Conservation (phyloP, 768 basidiomycete species). For the Panellus pusillus region DNA sequence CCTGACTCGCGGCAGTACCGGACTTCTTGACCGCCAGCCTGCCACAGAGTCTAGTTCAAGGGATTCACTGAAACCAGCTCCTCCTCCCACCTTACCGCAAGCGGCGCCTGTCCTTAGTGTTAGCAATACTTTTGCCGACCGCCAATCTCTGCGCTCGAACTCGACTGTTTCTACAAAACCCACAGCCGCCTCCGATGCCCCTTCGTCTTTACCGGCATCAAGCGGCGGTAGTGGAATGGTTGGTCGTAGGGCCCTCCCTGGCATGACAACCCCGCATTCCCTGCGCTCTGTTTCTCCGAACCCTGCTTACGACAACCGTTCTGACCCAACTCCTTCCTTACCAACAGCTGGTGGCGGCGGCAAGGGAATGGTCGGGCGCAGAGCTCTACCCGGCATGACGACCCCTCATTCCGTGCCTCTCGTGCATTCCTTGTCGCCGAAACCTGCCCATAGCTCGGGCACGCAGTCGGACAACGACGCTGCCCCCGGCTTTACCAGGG, state of each 20-base stretch:
- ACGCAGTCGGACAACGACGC: conserved; percentile 2
- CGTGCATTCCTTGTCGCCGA: conserved; percentile 10
- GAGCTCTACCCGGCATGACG: conserved; percentile 19
- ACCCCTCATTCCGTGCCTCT: conserved; percentile 1
- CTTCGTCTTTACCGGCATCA: background rate
- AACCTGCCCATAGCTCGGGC: conserved; percentile 6
- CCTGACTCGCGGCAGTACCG: no score
- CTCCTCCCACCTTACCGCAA: background rate
- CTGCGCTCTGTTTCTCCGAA: conserved; percentile 4
- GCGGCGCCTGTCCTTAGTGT: background rate
- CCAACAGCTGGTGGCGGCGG: background rate
- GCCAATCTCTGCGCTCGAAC: conserved; percentile 1
- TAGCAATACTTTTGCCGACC: background rate
- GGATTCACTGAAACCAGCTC: no score
- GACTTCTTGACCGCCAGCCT: background rate
- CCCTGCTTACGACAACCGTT: background rate
- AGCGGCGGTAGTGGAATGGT: background rate
- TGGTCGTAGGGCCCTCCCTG: conserved; percentile 5
- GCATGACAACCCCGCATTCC: conserved; percentile 1
- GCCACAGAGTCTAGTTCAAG: no score
- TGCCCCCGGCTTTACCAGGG: conserved; percentile 42
- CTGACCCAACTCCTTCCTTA: conserved; percentile 13
- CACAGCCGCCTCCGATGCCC: background rate
- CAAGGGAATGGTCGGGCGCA: conserved; percentile 32
- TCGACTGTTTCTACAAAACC: background rate